phyloP scores from a whole-genome alignment of 805 yeast genomes.

The Starmerella gropengiesseri region DNA sequence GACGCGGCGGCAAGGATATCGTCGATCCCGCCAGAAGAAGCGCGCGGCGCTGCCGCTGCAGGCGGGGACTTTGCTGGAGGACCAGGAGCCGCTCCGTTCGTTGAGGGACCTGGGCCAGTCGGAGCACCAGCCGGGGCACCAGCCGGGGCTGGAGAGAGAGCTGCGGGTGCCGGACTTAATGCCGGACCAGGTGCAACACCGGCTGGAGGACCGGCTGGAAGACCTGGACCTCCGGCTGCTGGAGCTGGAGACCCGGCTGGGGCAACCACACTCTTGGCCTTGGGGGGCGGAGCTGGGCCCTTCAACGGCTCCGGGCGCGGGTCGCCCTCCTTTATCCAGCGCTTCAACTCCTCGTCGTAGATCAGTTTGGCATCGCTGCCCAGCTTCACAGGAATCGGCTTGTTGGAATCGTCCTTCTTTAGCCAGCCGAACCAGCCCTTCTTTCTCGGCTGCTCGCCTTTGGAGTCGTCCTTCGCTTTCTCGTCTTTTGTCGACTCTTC shows the following conservation, averaged over 20 bases:
- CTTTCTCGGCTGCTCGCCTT: conserved; percentile 21
- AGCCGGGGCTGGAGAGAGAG: conserved; percentile 7
- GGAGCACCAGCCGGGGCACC: conserved; percentile 12
- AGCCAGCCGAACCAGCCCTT: conserved; percentile 51
- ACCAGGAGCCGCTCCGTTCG: conserved; percentile 21
- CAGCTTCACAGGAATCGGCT: conserved; percentile 71
- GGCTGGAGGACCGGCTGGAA: not conserved
- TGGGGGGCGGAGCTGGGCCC: conserved; percentile 67
- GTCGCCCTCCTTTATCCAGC: conserved; percentile 77
- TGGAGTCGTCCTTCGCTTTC: conserved; percentile 23
- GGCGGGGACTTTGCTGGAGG: conserved; percentile 18
- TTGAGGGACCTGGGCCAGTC: conserved; percentile 14
- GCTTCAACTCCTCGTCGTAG: conserved; percentile 70
- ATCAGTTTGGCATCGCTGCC: conserved; percentile 53
- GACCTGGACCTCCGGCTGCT: conserved; percentile 6
- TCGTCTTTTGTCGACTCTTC: conserved; percentile 7
- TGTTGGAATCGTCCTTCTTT: conserved; percentile 40
- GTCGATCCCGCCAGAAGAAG: conserved; percentile 34
- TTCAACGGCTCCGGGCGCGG: conserved; percentile 28
- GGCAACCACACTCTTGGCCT: conserved; percentile 28
- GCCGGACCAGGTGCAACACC: conserved; percentile 3
- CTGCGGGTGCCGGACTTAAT: not conserved
- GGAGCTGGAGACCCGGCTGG: conserved; percentile 17
- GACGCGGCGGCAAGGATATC: conserved; percentile 31
- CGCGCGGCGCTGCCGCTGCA: conserved; percentile 3